Evolutionary conservation across 2,329 filamentous ascomycete species (phyloP).

Genomic region (Chrysosphaeria jannelii): DNA sequence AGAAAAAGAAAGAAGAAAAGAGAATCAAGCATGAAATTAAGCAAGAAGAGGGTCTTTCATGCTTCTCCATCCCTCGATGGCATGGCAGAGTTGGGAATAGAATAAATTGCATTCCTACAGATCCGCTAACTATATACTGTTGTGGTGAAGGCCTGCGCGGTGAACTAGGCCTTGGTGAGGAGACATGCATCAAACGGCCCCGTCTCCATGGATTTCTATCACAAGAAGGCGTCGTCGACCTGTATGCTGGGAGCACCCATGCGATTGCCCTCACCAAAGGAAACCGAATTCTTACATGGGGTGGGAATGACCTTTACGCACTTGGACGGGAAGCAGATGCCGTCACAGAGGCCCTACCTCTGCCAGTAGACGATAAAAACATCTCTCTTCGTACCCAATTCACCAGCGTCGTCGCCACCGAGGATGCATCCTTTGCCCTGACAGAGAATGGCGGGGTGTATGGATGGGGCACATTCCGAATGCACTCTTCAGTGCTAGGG

Average conservation of each 20-base stretch:
- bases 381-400: conserved; percentile 8
- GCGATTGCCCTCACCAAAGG: conserved; percentile 45
- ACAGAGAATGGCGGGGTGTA: conserved; percentile 53
- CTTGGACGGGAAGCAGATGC: conserved; percentile 42
- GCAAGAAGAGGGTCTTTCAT: no score
- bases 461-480: conserved; percentile 59
- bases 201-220: conserved; percentile 32
- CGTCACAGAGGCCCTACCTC: no score
- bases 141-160: conserved; percentile 58
- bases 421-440: conserved; percentile 47
- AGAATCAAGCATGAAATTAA: no score
- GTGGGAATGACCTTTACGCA: conserved; percentile 62
- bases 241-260: conserved; percentile 64
- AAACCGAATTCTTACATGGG: conserved; percentile 63
- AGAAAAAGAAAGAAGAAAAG: no score
- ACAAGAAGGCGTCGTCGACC: conserved; percentile 35
- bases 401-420: conserved; percentile 36
- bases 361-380: conserved; percentile 20
- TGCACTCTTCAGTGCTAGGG: conserved; percentile 18
- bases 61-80: no score
- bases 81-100: conserved; percentile 6
- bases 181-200: conserved; percentile 37
- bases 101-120: conserved; percentile 32
- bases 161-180: conserved; percentile 55
- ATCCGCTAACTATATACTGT: conserved; percentile 42